These are phyloP conservation scores for Heterococcus sp. DNA, from an alignment of 108 stramenopile genomes.

Conservation along the genomic window DNA sequence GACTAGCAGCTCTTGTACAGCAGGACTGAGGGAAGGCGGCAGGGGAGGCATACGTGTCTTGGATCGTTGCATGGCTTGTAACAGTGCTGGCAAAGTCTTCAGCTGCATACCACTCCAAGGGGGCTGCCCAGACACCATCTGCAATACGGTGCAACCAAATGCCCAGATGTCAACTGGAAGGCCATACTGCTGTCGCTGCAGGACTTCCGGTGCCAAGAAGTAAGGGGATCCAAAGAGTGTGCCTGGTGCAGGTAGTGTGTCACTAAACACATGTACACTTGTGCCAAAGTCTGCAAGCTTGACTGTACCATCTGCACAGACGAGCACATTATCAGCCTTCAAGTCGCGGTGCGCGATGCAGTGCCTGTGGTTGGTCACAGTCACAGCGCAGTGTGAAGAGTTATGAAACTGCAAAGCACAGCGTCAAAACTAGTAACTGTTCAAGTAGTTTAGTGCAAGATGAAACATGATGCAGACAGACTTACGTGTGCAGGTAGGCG, in stretches of 20 bases:
- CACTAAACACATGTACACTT: no score
- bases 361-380: no score
- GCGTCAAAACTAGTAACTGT: no score
- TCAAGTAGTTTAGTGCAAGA: no score
- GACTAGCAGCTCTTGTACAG: conserved; percentile 55
- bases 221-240: no score
- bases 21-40: conserved; percentile 13
- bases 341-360: no score
- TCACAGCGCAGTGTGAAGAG: no score
- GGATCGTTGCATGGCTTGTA: not conserved
- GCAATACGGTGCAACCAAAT: conserved; percentile 77
- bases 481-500: conserved; percentile 78
- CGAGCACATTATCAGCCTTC: no score
- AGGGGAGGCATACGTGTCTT: conserved; percentile 1
- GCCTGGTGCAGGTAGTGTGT: no score
- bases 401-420: no score
- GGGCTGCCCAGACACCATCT: conserved; percentile 78
- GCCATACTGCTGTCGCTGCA: conserved; percentile 73
- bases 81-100: conserved; percentile 46
- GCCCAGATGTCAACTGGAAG: conserved; percentile 82
- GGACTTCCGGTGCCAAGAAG: conserved; percentile 89
- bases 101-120: conserved; percentile 67
- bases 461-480: conserved; percentile 95
- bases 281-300: no score
- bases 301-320: no score